A percentile compares a stretch with the other conserved stretches of the same genome.
Conservation (phyloP, 2,329 filamentous ascomycete genomes). For the Cadophora malorum region DNA sequence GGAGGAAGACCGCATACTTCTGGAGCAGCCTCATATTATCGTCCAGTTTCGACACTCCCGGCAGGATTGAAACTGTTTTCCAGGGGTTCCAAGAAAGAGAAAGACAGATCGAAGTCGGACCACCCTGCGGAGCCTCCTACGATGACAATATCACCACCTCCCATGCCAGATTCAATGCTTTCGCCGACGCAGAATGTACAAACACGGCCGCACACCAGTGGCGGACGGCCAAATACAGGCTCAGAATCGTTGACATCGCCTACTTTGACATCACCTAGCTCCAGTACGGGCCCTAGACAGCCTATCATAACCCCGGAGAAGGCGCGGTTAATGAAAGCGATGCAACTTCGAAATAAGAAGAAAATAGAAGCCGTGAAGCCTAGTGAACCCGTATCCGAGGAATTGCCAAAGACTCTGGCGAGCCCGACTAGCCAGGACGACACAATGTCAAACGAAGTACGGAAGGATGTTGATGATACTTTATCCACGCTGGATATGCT, state of each 20-base stretch:
- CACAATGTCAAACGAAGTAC: slow-evolving; percentile 25
- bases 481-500: slow-evolving; percentile 43
- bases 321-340: slow-evolving; percentile 88
- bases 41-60: slow-evolving; percentile 81
- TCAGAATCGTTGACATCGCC: slow-evolving; percentile 39
- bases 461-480: slow-evolving; percentile 39
- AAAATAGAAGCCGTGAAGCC: slow-evolving; percentile 58
- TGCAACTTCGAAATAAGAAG: slow-evolving; percentile 81
- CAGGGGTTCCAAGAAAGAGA: slow-evolving; percentile 61
- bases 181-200: slow-evolving; percentile 42
- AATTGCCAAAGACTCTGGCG: slow-evolving; percentile 19
- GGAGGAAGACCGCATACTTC: slow-evolving; percentile 65
- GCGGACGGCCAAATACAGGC: slow-evolving; percentile 45
- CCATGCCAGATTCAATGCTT: slow-evolving; percentile 37
- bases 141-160: slow-evolving; percentile 42
- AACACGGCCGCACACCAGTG: slow-evolving; percentile 43
- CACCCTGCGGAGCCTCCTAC: slow-evolving; percentile 39
- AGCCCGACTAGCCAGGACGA: slow-evolving; percentile 23
- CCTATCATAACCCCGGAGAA: slow-evolving; percentile 84
- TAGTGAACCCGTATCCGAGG: slow-evolving; percentile 19
- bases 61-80: slow-evolving; percentile 76
- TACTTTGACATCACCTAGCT: slow-evolving; percentile 33
- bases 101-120: slow-evolving; percentile 50
- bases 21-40: slow-evolving; percentile 63
- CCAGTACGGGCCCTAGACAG: slow-evolving; percentile 42